A percentile compares a stretch with the other conserved stretches of the same genome.
phyloP scores from a whole-genome alignment of 352 stramenopile genomes.

The Peronosclerospora sorghi region DNA sequence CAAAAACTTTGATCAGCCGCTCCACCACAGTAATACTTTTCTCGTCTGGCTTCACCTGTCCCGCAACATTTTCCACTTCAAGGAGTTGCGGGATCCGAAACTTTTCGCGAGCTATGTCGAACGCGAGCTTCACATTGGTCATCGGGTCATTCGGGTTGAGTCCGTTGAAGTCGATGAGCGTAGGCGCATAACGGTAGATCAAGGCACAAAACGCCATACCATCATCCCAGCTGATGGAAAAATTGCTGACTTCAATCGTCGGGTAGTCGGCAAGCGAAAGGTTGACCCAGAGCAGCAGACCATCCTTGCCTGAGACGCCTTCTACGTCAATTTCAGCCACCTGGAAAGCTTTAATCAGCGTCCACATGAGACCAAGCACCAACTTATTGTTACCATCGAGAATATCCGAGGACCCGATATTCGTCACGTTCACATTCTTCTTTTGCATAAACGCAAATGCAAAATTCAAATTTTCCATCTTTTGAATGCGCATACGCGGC shows the following conservation, averaged over 20 bases:
- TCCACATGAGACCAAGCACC: no score
- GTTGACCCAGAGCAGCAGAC: constrained; percentile 85
- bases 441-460: constrained; percentile 86
- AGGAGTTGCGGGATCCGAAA: constrained; percentile 83
- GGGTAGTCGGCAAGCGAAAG: constrained; percentile 78
- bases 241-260: constrained; percentile 81
- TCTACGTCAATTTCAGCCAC: no score
- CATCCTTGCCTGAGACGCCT: constrained; percentile 85
- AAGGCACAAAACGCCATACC: constrained; percentile 86
- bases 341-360: constrained; percentile 86
- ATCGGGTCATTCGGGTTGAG: constrained; percentile 50
- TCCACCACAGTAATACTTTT: no score
- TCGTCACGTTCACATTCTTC: no score
- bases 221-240: constrained; percentile 77
- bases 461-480: constrained; percentile 89
- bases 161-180: constrained; percentile 73
- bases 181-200: constrained; percentile 85
- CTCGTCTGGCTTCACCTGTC: constrained; percentile 79
- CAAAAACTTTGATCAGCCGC: no score
- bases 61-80: constrained; percentile 80
- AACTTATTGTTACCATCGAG: constrained; percentile 85
- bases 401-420: constrained; percentile 88
- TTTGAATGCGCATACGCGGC: constrained; percentile 88
- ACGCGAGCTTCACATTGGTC: constrained; percentile 74
- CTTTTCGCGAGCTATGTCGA: constrained; percentile 73